phyloP scores from a whole-genome alignment of 148 eudicot genomes.

The Mesembryanthemum crystallinum region DNA sequence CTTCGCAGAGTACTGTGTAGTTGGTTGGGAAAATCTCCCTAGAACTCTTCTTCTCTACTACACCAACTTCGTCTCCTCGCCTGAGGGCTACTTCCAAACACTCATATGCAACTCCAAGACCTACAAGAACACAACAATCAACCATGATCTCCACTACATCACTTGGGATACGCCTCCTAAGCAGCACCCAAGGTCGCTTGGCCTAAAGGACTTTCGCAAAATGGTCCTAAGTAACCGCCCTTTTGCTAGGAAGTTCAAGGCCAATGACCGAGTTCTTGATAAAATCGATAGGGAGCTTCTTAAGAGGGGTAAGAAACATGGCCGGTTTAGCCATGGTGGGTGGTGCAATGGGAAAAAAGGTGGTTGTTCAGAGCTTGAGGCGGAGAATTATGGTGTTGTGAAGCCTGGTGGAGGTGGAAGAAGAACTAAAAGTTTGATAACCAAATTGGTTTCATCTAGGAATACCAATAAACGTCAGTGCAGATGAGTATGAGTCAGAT shows the following conservation, averaged over 20 bases:
- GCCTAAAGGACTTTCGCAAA: conserved; percentile 65
- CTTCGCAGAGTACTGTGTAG: conserved; percentile 68
- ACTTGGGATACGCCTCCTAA: conserved; percentile 87
- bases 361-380: conserved; percentile 36
- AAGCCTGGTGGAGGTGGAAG: conserved; percentile 60
- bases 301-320: conserved; percentile 32
- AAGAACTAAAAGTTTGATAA: conserved; percentile 53
- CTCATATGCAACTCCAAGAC: conserved; percentile 71
- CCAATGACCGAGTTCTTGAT: conserved; percentile 53
- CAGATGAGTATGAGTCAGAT: conserved; percentile 38
- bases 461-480: conserved; percentile 49
- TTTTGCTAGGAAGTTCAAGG: conserved; percentile 90
- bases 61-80: conserved; percentile 92
- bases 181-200: conserved; percentile 81
- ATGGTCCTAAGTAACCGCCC: conserved; percentile 78
- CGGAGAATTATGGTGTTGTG: conserved; percentile 59
- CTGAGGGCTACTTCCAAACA: conserved; percentile 91
- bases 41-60: conserved; percentile 89
- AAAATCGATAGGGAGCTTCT: conserved; percentile 73
- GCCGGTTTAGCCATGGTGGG: conserved; percentile 55
- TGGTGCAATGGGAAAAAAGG: conserved; percentile 51
- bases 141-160: conserved; percentile 84
- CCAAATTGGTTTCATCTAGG: conserved; percentile 42
- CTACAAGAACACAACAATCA: conserved; percentile 70
- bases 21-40: conserved; percentile 90